Conservation (phyloP, 2,329 filamentous ascomycete species). For the Trichoderma koningiopsis region DNA sequence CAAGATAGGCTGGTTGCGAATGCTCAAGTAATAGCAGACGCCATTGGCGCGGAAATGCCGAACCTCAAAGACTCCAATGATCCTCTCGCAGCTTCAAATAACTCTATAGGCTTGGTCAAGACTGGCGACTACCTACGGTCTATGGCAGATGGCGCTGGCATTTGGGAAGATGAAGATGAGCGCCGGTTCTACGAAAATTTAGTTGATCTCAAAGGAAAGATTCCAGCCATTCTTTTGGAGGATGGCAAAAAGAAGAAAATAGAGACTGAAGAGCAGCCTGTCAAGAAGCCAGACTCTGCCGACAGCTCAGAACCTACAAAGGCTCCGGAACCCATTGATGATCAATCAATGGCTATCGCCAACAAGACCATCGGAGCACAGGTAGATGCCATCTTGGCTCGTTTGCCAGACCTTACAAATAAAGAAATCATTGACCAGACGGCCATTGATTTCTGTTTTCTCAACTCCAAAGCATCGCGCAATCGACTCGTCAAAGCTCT, state of each 20-base stretch:
- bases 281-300: conserved; percentile 67
- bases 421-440: conserved; percentile 92
- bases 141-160: conserved; percentile 86
- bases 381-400: conserved; percentile 84
- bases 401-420: conserved; percentile 86
- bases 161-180: conserved; percentile 99
- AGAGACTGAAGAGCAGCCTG: conserved; percentile 78
- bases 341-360: conserved; percentile 88
- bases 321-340: conserved; percentile 62
- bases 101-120: conserved; percentile 90
- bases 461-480: conserved; percentile 96
- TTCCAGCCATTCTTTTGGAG: conserved; percentile 89
- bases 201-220: conserved; percentile 91
- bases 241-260: conserved; percentile 83
- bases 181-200: conserved; percentile 97
- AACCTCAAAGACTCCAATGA: conserved; percentile 84
- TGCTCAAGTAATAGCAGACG: conserved; percentile 87
- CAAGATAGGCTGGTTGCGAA: conserved; percentile 90
- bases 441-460: conserved; percentile 94
- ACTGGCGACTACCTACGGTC: conserved; percentile 90
- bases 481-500: conserved; percentile 92
- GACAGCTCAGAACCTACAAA: conserved; percentile 57
- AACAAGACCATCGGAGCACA: conserved; percentile 98
- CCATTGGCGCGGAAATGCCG: conserved; percentile 88
- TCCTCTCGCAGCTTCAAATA: conserved; percentile 63